Evolutionary conservation across 164 flowering plant genomes (phyloP).

Genomic region (Macadamia tetraphylla): DNA sequence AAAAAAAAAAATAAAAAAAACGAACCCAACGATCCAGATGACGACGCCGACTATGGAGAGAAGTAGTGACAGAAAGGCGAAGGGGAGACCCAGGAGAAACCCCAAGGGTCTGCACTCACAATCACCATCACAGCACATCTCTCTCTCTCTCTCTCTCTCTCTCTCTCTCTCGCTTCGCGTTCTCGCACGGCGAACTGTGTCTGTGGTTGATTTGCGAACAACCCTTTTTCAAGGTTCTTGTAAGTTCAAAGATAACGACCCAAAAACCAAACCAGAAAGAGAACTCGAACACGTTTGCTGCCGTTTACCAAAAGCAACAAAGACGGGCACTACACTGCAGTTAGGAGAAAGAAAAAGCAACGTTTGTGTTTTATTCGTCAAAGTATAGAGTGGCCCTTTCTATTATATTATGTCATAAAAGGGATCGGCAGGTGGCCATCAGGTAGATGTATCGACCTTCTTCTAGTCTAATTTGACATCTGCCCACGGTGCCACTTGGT

Average conservation of each 20-base stretch:
- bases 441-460: no score
- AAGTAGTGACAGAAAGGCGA: conserved; percentile 64
- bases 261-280: no score
- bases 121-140: conserved; percentile 35
- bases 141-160: neutral
- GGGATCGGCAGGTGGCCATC: no score
- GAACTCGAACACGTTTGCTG: neutral
- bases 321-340: no score
- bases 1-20: neutral
- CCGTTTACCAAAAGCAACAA: neutral
- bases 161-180: neutral
- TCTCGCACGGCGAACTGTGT: neutral
- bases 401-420: no score
- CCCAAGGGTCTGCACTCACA: conserved; percentile 70
- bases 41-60: conserved; percentile 66
- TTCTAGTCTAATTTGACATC: no score
- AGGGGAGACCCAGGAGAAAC: conserved; percentile 75
- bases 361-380: no score
- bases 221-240: no score
- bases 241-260: no score
- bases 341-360: no score
- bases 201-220: neutral
- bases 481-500: no score
- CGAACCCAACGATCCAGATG: conserved; percentile 81
- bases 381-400: no score